phyloP scores from a whole-genome alignment of 768 basidiomycete species.

The Hygrocybe punicea region DNA sequence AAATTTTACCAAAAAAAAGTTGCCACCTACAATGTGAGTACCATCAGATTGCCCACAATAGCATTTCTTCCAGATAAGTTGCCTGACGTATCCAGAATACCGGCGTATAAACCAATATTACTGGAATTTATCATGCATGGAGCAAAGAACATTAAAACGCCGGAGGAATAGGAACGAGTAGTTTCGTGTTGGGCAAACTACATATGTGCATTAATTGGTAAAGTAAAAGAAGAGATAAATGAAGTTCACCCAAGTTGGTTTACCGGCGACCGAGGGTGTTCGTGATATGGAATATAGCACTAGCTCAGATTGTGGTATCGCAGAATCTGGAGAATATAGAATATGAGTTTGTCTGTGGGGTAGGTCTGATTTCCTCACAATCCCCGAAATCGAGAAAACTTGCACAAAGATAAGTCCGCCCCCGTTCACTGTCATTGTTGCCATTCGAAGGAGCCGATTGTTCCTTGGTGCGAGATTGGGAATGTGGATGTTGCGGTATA shows the following conservation, averaged over 20 bases:
- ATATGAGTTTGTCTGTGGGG: not conserved
- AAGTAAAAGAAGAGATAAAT: not conserved
- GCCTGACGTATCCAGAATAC: constrained; percentile 49
- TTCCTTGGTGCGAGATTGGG: no score
- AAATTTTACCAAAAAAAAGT: not conserved
- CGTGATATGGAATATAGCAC: constrained; percentile 32
- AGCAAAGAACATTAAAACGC: constrained; percentile 46
- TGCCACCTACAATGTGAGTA: constrained; percentile 52
- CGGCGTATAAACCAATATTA: constrained; percentile 42
- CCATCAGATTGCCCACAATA: constrained; percentile 45
- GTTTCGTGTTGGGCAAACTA: constrained; percentile 35
- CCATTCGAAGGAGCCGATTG: constrained; percentile 13
- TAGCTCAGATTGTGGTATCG: constrained; percentile 41
- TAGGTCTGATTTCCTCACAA: constrained; percentile 41
- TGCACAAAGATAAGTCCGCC: constrained; percentile 46
- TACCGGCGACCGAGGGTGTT: constrained; percentile 14
- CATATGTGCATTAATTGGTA: constrained; percentile 5
- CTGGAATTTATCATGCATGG: constrained; percentile 34
- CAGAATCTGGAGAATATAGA: constrained; percentile 26
- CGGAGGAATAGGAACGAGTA: constrained; percentile 42
- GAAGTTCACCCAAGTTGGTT: constrained; percentile 42
- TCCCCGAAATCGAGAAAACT: constrained; percentile 59
- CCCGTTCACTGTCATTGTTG: constrained; percentile 20
- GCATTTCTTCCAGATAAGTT: constrained; percentile 30
- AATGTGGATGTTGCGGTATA: constrained; percentile 16